These are phyloP conservation scores for Thalassiosira livingstoniorum DNA, from an alignment of 352 stramenopile genomes.

Conservation along the genomic window DNA sequence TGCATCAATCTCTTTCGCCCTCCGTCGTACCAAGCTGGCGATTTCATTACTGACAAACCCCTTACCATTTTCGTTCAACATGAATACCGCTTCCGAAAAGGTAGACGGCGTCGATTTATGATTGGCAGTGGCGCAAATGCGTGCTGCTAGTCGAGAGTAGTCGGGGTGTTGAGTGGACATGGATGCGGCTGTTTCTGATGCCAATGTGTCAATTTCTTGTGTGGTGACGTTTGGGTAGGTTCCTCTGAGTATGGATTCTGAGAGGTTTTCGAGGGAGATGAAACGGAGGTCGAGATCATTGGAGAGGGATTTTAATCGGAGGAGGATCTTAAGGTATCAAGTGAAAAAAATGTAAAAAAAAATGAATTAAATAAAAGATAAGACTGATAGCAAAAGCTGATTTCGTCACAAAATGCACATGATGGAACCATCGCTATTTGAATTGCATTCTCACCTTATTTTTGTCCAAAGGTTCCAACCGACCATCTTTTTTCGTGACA, in stretches of 20 bases:
- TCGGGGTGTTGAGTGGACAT: slow-evolving; percentile 94
- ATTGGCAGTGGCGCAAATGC: slow-evolving; percentile 93
- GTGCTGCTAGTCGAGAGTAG: slow-evolving; percentile 93
- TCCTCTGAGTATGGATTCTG: slow-evolving; percentile 90
- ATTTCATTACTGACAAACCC: slow-evolving; percentile 73
- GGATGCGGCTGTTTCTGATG: slow-evolving; percentile 91
- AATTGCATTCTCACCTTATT: slow-evolving; percentile 86
- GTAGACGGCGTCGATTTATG: slow-evolving; percentile 94
- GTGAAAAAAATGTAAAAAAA: background rate
- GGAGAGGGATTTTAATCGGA: slow-evolving; percentile 39
- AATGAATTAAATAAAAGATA: slow-evolving; percentile 4
- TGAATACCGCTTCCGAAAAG: slow-evolving; percentile 90
- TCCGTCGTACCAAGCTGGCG: slow-evolving; percentile 64
- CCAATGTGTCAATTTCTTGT: slow-evolving; percentile 93
- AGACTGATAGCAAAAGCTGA: background rate
- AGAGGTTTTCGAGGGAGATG: slow-evolving; percentile 75
- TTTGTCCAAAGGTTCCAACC: slow-evolving; percentile 89
- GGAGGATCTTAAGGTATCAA: slow-evolving; percentile 29
- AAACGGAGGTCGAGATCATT: slow-evolving; percentile 53
- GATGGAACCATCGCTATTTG: background rate
- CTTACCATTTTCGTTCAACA: slow-evolving; percentile 84
- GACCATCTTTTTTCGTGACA: slow-evolving; percentile 91
- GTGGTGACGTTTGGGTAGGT: slow-evolving; percentile 95
- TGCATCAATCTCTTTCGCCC: slow-evolving; percentile 67
- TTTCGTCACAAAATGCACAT: background rate